These are phyloP conservation scores for Wallemia mellicola DNA, from an alignment of 1,284 basidiomycete species.

Conservation along the genomic window DNA sequence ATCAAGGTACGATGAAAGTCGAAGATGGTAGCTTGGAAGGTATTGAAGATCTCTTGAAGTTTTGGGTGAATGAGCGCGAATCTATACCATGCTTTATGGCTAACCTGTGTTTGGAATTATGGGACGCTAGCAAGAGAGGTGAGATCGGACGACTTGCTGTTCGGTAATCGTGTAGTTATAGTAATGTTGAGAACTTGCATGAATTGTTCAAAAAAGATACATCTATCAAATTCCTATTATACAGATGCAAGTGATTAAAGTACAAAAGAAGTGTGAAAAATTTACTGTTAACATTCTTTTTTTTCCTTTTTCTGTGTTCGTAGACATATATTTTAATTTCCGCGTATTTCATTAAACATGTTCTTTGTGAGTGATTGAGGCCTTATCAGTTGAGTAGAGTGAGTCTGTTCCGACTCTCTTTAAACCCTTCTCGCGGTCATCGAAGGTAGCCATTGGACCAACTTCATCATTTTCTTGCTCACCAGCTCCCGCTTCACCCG, in stretches of 20 bases:
- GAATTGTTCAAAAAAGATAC: no score
- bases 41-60: slow-evolving; percentile 19
- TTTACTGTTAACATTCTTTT: no score
- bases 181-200: no score
- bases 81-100: slow-evolving; percentile 23
- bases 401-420: neutral
- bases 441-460: neutral
- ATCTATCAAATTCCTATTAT: no score
- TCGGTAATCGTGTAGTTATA: neutral
- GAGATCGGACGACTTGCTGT: neutral
- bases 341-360: neutral
- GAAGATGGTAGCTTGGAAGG: slow-evolving; percentile 16
- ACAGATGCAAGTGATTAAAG: no score
- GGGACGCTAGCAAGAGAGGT: slow-evolving; percentile 6
- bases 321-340: no score
- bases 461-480: slow-evolving; percentile 16
- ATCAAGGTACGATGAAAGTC: slow-evolving; percentile 22
- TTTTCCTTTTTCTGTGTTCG: no score
- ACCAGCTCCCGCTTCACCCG: slow-evolving; percentile 41
- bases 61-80: slow-evolving; percentile 21
- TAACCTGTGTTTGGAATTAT: slow-evolving; percentile 21
- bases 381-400: neutral
- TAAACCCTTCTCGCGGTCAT: neutral
- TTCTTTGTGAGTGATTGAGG: neutral
- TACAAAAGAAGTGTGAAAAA: no score